phyloP scores from a whole-genome alignment of 192 early-diverging fungal species.

The Umbelopsis isabellina region DNA sequence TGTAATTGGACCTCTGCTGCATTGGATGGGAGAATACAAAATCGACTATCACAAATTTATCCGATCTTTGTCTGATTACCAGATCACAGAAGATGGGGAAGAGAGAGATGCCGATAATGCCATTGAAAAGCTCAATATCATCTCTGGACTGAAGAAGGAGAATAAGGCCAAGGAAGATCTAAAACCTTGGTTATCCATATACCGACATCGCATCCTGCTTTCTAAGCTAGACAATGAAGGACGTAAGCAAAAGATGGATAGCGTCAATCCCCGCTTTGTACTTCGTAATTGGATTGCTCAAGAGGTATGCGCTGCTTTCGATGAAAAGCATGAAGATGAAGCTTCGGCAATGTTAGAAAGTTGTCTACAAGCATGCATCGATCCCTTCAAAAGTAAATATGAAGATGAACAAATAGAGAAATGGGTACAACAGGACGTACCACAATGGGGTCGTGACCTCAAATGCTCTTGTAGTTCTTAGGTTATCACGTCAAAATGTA shows the following conservation, averaged over 20 bases:
- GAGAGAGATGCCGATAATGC: slow-evolving; percentile 29
- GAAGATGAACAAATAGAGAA: slow-evolving; percentile 16
- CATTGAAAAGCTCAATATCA: slow-evolving; percentile 26
- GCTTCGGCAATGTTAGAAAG: slow-evolving; percentile 43
- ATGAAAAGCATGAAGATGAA: slow-evolving; percentile 45
- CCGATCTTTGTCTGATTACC: slow-evolving; percentile 63
- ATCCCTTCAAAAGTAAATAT: slow-evolving; percentile 57
- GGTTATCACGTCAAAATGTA: not conserved
- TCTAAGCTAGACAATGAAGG: slow-evolving; percentile 32
- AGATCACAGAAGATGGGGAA: slow-evolving; percentile 30
- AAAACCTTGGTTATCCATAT: slow-evolving; percentile 58
- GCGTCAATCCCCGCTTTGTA: slow-evolving; percentile 75
- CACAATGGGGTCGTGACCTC: slow-evolving; percentile 63
- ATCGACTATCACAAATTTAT: slow-evolving; percentile 82
- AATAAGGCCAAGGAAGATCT: slow-evolving; percentile 37
- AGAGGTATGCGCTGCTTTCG: slow-evolving; percentile 58
- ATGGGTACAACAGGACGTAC: slow-evolving; percentile 37
- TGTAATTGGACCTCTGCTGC: slow-evolving; percentile 68
- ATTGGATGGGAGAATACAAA: slow-evolving; percentile 61
- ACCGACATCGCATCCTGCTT: slow-evolving; percentile 57
- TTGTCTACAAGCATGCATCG: slow-evolving; percentile 55
- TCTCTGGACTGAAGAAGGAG: slow-evolving; percentile 30
- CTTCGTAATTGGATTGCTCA: slow-evolving; percentile 82
- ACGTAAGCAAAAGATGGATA: slow-evolving; percentile 62
- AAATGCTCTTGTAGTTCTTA: slow-evolving; percentile 79